phyloP scores from a whole-genome alignment of 2,329 filamentous ascomycete species.

The Grosmannia penicillata region DNA sequence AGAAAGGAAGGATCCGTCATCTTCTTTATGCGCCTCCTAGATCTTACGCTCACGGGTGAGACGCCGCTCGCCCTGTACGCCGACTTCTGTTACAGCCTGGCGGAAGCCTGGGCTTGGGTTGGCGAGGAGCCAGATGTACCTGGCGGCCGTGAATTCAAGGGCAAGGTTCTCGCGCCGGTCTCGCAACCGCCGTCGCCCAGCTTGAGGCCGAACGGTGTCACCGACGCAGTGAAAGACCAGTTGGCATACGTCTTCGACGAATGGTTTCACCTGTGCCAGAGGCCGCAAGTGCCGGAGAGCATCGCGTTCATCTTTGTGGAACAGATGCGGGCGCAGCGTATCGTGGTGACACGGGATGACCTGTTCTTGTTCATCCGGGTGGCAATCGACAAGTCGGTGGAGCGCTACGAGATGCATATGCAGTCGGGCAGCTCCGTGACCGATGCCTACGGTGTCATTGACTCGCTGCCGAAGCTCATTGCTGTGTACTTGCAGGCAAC shows the following conservation, averaged over 20 bases:
- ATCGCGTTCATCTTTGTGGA: slow-evolving; percentile 63
- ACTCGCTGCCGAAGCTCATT: slow-evolving; percentile 72
- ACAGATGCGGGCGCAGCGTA: slow-evolving; percentile 61
- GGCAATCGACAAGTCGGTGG: slow-evolving; percentile 66
- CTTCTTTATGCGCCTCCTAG: slow-evolving; percentile 66
- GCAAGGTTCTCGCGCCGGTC: slow-evolving; percentile 34
- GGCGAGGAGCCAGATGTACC: slow-evolving; percentile 51
- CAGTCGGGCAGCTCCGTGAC: slow-evolving; percentile 43
- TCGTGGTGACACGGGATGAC: slow-evolving; percentile 62
- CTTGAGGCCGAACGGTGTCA: slow-evolving; percentile 33
- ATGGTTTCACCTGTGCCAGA: slow-evolving; percentile 74
- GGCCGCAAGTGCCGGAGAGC: slow-evolving; percentile 60
- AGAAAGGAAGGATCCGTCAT: slow-evolving; percentile 60
- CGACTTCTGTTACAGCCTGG: slow-evolving; percentile 72
- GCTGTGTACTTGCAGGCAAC: slow-evolving; percentile 61
- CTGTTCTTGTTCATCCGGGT: slow-evolving; percentile 66
- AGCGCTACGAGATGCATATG: slow-evolving; percentile 59
- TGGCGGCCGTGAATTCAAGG: slow-evolving; percentile 56
- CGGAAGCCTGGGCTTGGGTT: slow-evolving; percentile 71
- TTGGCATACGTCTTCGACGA: slow-evolving; percentile 93
- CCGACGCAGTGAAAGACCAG: slow-evolving; percentile 55
- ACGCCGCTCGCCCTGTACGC: slow-evolving; percentile 65
- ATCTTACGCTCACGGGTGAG: slow-evolving; percentile 64
- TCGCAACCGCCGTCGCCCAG: slow-evolving; percentile 25
- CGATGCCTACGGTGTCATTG: slow-evolving; percentile 48